These are phyloP conservation scores for Ophiostoma sp. DNA, from an alignment of 2,329 filamentous ascomycete species.

Conservation along the genomic window DNA sequence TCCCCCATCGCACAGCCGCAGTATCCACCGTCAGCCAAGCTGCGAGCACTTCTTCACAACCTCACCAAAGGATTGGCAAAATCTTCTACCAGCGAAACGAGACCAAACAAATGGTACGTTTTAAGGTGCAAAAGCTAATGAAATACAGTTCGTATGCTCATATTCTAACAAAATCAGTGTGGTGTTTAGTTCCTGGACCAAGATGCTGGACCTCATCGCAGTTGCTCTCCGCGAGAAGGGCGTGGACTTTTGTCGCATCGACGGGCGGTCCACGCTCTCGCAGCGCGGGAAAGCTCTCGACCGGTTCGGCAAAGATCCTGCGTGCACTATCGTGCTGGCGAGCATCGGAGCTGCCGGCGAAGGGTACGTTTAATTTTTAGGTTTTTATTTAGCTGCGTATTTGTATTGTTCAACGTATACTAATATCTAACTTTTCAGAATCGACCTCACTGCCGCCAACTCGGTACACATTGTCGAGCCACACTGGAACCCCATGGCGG, in stretches of 20 bases:
- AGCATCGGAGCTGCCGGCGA: constrained; percentile 9
- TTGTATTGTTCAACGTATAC: neutral
- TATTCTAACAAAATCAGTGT: neutral
- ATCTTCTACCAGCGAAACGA: neutral
- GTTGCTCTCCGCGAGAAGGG: constrained; percentile 2
- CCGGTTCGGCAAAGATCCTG: neutral
- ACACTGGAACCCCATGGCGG: constrained; percentile 14
- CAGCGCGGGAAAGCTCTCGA: constrained; percentile 5
- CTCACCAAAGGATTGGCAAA: neutral
- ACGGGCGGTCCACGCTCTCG: constrained; percentile 1
- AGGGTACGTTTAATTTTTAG: neutral
- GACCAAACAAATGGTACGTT: neutral
- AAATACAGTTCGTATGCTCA: neutral
- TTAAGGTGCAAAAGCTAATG: neutral
- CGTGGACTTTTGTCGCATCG: constrained; percentile 10
- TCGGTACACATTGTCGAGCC: neutral
- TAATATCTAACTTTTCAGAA: neutral
- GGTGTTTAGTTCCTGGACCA: constrained; percentile 9
- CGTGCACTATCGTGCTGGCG: constrained; percentile 3
- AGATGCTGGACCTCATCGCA: constrained; percentile 6
- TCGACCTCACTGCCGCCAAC: neutral
- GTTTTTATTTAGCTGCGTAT: neutral
- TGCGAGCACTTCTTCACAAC: neutral
- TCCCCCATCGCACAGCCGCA: neutral
- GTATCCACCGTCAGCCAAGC: neutral